Evolutionary conservation across 768 basidiomycete genomes (phyloP).

Genomic region (Lentinula boryana): DNA sequence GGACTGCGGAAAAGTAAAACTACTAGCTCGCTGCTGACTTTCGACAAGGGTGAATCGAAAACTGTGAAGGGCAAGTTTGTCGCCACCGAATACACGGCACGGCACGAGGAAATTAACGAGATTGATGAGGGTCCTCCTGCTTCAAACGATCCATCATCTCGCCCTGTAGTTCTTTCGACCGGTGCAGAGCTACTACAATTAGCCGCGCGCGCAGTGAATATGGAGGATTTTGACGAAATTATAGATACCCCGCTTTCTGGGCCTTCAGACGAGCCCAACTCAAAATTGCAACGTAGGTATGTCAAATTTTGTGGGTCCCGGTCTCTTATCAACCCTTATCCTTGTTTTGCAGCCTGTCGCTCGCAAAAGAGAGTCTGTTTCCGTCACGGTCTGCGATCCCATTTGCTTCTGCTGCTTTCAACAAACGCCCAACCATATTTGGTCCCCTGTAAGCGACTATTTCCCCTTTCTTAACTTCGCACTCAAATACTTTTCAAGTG

Average conservation of each 20-base stretch:
- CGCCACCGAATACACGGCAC: neutral
- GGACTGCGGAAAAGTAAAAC: constrained; percentile 28
- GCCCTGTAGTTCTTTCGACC: constrained; percentile 21
- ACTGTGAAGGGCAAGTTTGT: constrained; percentile 42
- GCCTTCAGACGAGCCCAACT: constrained; percentile 7
- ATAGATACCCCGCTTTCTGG: neutral
- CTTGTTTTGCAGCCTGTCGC: constrained; percentile 25
- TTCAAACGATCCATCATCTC: constrained; percentile 10
- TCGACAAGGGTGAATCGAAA: constrained; percentile 44
- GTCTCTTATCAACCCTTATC: neutral
- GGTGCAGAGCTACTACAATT: constrained; percentile 41
- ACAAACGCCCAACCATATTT: constrained; percentile 55
- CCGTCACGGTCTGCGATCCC: constrained; percentile 21
- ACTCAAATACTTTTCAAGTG: neutral
- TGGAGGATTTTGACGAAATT: constrained; percentile 51
- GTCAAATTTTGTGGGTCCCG: neutral
- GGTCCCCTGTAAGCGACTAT: constrained; percentile 49
- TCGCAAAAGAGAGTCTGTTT: constrained; percentile 42
- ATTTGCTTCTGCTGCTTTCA: constrained; percentile 10
- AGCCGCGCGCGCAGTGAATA: constrained; percentile 37
- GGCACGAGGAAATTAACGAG: neutral
- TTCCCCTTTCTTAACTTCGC: constrained; percentile 1
- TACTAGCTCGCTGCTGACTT: constrained; percentile 49
- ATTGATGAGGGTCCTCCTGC: constrained; percentile 1
- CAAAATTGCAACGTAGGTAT: constrained; percentile 21